Conservation (phyloP, 352 stramenopile species). For the Phytophthora pini region DNA sequence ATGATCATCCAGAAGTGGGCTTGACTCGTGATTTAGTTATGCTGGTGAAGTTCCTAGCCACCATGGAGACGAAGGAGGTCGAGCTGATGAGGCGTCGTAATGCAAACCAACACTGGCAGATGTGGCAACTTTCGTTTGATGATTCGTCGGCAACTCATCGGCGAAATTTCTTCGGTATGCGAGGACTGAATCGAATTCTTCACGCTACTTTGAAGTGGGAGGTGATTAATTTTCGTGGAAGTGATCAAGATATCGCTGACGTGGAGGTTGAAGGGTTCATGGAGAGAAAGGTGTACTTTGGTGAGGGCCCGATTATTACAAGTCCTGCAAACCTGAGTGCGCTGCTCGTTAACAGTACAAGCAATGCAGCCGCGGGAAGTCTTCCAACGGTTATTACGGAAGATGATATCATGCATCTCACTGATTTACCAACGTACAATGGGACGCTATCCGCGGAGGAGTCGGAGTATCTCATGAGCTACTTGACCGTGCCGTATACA, state of each 20-base stretch:
- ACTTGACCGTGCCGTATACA: slow-evolving; percentile 99
- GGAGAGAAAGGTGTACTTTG: slow-evolving; percentile 89
- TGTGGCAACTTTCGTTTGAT: slow-evolving; percentile 92
- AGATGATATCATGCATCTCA: slow-evolving; percentile 98
- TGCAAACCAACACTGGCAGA: slow-evolving; percentile 83
- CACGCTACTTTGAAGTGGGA: slow-evolving; percentile 84
- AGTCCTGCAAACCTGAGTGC: slow-evolving; percentile 75
- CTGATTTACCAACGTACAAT: slow-evolving; percentile 96
- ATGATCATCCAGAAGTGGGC: slow-evolving; percentile 82
- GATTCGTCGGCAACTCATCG: slow-evolving; percentile 75
- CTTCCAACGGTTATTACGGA: slow-evolving; percentile 82
- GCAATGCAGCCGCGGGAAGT: slow-evolving; percentile 38
- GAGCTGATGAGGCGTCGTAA: slow-evolving; percentile 86
- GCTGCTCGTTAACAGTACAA: slow-evolving; percentile 63
- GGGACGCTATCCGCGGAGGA: slow-evolving; percentile 96
- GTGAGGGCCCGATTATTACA: slow-evolving; percentile 83
- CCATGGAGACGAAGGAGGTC: slow-evolving; percentile 92
- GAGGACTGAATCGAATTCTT: slow-evolving; percentile 69
- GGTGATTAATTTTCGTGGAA: slow-evolving; percentile 87
- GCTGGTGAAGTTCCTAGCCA: slow-evolving; percentile 89
- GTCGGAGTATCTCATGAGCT: slow-evolving; percentile 98
- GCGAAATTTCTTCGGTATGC: slow-evolving; percentile 82
- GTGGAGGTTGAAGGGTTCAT: slow-evolving; percentile 90
- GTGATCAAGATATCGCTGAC: slow-evolving; percentile 90
- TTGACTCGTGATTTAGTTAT: slow-evolving; percentile 83